phyloP scores from a whole-genome alignment of 2,329 filamentous ascomycete species.

The Xylaria polymorpha region DNA sequence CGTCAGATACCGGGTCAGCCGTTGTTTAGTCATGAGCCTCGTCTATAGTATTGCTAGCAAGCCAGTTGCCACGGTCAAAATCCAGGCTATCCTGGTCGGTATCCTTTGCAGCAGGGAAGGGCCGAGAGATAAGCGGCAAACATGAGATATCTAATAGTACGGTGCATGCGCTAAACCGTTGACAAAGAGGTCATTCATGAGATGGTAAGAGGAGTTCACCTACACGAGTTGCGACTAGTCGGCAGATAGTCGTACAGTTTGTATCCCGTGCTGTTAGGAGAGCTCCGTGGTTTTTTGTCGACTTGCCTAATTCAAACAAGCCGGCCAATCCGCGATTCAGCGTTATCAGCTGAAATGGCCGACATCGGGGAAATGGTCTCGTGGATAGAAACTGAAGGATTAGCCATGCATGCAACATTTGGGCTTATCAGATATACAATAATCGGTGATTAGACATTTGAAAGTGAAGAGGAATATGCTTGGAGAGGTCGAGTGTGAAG shows the following conservation, averaged over 20 bases:
- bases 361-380: slow-evolving; percentile 21
- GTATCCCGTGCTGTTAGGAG: neutral
- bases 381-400: neutral
- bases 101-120: neutral
- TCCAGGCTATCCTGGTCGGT: neutral
- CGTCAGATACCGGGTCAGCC: neutral
- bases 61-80: neutral
- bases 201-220: neutral
- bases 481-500: neutral
- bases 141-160: neutral
- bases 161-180: neutral
- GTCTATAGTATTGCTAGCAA: neutral
- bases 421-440: neutral
- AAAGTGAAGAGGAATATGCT: neutral
- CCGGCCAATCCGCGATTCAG: slow-evolving; percentile 3
- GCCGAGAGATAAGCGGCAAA: neutral
- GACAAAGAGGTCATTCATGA: neutral
- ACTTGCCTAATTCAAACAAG: slow-evolving; percentile 28
- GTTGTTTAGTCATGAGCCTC: neutral
- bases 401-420: slow-evolving; percentile 2
- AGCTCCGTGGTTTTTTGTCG: neutral
- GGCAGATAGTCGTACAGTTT: no score
- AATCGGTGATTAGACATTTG: neutral
- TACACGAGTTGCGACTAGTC: neutral
- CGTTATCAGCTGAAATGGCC: slow-evolving; percentile 18